phyloP scores from a whole-genome alignment of 2,329 filamentous ascomycete genomes.

The Pseudocercospora vitis region DNA sequence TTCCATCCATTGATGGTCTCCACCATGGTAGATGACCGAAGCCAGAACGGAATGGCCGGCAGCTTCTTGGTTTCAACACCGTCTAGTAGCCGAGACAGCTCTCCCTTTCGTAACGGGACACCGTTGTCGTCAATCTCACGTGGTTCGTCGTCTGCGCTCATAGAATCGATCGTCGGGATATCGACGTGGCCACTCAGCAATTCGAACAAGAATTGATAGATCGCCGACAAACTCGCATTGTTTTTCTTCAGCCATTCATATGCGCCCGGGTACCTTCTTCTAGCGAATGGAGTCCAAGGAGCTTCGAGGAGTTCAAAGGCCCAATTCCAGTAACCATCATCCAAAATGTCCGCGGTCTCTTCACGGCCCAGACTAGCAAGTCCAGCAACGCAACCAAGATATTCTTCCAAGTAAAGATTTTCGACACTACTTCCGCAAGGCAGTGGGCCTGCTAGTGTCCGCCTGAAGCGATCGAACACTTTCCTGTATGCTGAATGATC shows the following conservation, averaged over 20 bases:
- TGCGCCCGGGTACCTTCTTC: constrained; percentile 15
- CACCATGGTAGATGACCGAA: constrained; percentile 9
- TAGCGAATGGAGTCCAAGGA: constrained; percentile 5
- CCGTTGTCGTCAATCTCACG: constrained; percentile 4
- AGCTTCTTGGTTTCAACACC: neutral
- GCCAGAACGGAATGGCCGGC: constrained; percentile 4
- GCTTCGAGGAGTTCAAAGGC: constrained; percentile 24
- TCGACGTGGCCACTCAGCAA: constrained; percentile 15
- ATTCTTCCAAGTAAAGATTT: constrained; percentile 18
- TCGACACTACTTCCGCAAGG: neutral
- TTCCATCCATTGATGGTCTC: constrained; percentile 17
- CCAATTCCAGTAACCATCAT: constrained; percentile 25
- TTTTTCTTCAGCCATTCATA: constrained; percentile 10
- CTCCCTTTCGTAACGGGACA: constrained; percentile 8
- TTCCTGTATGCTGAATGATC: constrained; percentile 15
- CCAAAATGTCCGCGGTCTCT: constrained; percentile 23
- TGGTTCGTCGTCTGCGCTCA: neutral
- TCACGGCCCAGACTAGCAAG: constrained; percentile 19
- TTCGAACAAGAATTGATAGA: constrained; percentile 22
- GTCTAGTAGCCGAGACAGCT: constrained; percentile 6
- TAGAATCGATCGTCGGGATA: neutral
- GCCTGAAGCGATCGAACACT: constrained; percentile 15
- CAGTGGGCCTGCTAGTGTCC: constrained; percentile 18
- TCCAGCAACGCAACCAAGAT: constrained; percentile 18
- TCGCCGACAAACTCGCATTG: constrained; percentile 14